Conservation (phyloP, 164 flowering plant species). For the Vitis labrusca region DNA sequence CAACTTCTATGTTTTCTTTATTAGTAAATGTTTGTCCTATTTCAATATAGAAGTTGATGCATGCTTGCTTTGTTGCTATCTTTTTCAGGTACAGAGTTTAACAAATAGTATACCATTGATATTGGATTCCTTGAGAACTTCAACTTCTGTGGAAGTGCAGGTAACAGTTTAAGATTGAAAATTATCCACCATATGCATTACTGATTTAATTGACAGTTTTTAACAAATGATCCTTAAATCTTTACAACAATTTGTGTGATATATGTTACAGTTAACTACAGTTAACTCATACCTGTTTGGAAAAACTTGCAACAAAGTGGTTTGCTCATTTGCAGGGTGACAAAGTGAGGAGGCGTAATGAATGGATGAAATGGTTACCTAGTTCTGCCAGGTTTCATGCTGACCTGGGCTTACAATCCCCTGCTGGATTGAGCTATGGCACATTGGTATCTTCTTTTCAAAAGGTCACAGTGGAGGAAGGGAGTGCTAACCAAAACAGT, state of each 20-base stretch:
- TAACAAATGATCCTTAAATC: not conserved
- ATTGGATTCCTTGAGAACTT: slow-evolving; percentile 51
- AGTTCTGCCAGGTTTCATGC: slow-evolving; percentile 16
- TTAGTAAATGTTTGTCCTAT: no score
- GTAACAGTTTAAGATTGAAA: slow-evolving; percentile 19
- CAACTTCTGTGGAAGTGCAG: slow-evolving; percentile 61
- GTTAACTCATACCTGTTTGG: no score
- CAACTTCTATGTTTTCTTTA: not conserved
- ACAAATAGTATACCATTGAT: slow-evolving; percentile 46
- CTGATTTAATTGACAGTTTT: not conserved
- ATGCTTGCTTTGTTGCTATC: slow-evolving; percentile 9
- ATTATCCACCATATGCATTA: not conserved
- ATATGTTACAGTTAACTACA: no score
- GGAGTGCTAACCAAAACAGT: slow-evolving; percentile 12
- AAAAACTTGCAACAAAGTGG: no score
- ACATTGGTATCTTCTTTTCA: slow-evolving; percentile 29
- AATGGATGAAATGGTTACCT: slow-evolving; percentile 55
- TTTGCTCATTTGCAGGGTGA: slow-evolving; percentile 42
- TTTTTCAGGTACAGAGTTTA: slow-evolving; percentile 54
- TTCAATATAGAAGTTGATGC: not conserved
- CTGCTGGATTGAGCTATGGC: slow-evolving; percentile 21
- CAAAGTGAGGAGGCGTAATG: slow-evolving; percentile 54
- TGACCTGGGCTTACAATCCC: slow-evolving; percentile 18
- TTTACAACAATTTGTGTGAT: no score
- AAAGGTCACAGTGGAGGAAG: slow-evolving; percentile 37